A percentile compares a stretch with the other conserved stretches of the same genome.
Evolutionary conservation across 108 stramenopile species (phyloP).

Genomic region (Pinguiococcus pyrenoidosus): DNA sequence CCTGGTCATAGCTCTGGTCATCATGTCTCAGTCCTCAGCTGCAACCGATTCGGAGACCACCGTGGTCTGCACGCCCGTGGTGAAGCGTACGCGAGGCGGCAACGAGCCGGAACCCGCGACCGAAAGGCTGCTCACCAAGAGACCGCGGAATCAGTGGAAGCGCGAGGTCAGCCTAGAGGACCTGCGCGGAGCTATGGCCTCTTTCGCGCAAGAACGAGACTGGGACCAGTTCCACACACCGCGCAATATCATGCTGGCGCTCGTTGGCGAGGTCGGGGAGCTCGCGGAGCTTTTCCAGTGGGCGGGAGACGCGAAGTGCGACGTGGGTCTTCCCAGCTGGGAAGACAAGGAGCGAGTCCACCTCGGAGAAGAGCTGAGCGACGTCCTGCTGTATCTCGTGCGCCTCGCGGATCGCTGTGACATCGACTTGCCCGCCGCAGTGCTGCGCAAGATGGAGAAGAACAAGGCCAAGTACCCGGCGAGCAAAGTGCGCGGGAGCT

Average conservation of each 20-base stretch:
- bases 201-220: slow-evolving; percentile 8
- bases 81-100: too few species aligned
- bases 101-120: too few species aligned
- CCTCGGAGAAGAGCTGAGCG: slow-evolving; percentile 72
- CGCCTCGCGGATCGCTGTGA: slow-evolving; percentile 42
- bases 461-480: slow-evolving; percentile 21
- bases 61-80: too few species aligned
- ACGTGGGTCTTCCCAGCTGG: too few species aligned
- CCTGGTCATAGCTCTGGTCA: too few species aligned
- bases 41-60: too few species aligned
- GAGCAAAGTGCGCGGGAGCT: background rate
- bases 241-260: slow-evolving; percentile 59
- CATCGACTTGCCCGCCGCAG: slow-evolving; percentile 8
- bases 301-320: slow-evolving; percentile 55
- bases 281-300: slow-evolving; percentile 77
- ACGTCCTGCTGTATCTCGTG: slow-evolving; percentile 74
- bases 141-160: too few species aligned
- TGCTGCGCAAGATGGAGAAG: slow-evolving; percentile 4
- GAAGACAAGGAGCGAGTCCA: slow-evolving; percentile 48
- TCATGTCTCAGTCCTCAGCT: too few species aligned
- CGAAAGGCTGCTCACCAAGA: too few species aligned
- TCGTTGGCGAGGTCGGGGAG: slow-evolving; percentile 79
- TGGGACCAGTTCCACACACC: slow-evolving; percentile 63
- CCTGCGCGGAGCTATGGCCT: too few species aligned
- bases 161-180: too few species aligned